These are phyloP conservation scores for Sclerotinia subarctica DNA, from an alignment of 2,329 filamentous ascomycete species.

Conservation along the genomic window DNA sequence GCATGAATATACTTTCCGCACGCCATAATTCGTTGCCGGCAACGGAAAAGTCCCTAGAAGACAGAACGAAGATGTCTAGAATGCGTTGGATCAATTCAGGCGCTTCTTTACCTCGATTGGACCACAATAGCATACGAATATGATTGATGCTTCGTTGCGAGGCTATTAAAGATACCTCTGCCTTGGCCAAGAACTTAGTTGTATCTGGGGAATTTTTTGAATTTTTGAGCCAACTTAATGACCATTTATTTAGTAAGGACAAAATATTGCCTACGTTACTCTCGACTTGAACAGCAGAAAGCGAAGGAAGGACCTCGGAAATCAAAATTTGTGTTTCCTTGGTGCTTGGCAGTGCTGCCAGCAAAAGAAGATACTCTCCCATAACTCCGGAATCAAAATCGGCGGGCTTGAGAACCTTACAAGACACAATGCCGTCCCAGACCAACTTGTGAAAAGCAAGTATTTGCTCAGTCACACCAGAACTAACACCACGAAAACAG, in stretches of 20 bases:
- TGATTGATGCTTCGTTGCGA: neutral
- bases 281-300: conserved; percentile 27
- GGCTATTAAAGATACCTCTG: conserved; percentile 3
- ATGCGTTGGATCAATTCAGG: neutral
- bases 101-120: neutral
- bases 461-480: conserved; percentile 13
- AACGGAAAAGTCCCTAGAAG: neutral
- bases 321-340: conserved; percentile 25
- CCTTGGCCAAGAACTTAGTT: neutral
- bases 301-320: conserved; percentile 26
- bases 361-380: conserved; percentile 22
- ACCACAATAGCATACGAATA: neutral
- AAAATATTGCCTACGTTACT: conserved; percentile 21
- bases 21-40: conserved; percentile 8
- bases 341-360: conserved; percentile 26
- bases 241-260: conserved; percentile 25
- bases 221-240: conserved; percentile 22
- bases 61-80: neutral
- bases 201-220: neutral
- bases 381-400: conserved; percentile 26
- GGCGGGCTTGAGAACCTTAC: conserved; percentile 28
- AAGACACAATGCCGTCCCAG: conserved; percentile 33
- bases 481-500: too few species aligned
- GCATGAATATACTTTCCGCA: conserved; percentile 15
- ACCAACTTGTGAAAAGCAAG: conserved; percentile 30